Conservation (phyloP, 371 early-diverging fungal genomes). For the Haplosporangium sp. region DNA sequence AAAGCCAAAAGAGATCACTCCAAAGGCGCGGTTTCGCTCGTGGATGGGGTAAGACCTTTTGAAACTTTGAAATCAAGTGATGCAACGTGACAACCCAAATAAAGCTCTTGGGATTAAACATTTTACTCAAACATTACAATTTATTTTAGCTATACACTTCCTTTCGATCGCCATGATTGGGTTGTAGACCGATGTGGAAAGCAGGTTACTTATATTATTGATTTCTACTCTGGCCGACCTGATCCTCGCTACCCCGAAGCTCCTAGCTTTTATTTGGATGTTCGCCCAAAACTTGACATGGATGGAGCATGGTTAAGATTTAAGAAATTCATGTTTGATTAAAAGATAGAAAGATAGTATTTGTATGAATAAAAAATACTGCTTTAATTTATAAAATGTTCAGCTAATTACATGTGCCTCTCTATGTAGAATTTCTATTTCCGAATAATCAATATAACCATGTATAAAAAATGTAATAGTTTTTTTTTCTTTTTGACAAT, state of each 20-base stretch:
- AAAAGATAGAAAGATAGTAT: neutral
- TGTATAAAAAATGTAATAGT: neutral
- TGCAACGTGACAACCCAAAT: neutral
- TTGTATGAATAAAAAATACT: no score
- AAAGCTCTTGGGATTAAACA: neutral
- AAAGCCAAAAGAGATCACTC: conserved; percentile 83
- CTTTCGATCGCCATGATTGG: conserved; percentile 99
- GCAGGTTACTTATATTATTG: conserved; percentile 93
- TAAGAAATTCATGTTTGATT: conserved; percentile 49
- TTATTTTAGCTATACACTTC: conserved; percentile 66
- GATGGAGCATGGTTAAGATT: conserved; percentile 51
- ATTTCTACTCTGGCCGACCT: conserved; percentile 88
- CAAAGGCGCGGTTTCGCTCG: conserved; percentile 82
- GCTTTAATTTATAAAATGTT: neutral
- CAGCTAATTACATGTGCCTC: neutral
- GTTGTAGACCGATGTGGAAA: conserved; percentile 94
- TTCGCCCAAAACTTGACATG: conserved; percentile 71
- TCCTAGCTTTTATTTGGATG: conserved; percentile 88
- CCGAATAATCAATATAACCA: no score
- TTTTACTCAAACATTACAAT: neutral
- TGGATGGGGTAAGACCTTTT: conserved; percentile 73
- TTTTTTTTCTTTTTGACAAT: neutral
- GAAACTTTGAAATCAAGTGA: neutral
- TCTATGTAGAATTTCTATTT: neutral
- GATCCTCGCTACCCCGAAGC: conserved; percentile 68